Conservation (phyloP, 2,329 filamentous ascomycete genomes). For the Tolypocladium amazonense region DNA sequence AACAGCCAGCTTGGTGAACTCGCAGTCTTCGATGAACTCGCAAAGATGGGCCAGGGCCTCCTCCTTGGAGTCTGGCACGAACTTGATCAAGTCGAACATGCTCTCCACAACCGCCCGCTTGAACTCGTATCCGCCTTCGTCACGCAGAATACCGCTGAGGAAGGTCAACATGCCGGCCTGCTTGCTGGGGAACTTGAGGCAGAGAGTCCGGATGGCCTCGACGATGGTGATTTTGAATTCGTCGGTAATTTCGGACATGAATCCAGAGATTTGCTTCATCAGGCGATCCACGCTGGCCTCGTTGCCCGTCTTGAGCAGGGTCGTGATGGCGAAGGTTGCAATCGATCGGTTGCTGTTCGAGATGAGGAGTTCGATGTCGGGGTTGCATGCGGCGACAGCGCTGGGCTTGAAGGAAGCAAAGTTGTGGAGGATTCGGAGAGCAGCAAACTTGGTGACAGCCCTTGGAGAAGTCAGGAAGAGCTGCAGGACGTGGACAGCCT, state of each 20-base stretch:
- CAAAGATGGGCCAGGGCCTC: slow-evolving; percentile 87
- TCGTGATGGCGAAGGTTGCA: slow-evolving; percentile 96
- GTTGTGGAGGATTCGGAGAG: slow-evolving; percentile 90
- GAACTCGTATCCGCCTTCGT: slow-evolving; percentile 97
- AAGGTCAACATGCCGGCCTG: slow-evolving; percentile 97
- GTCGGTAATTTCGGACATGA: slow-evolving; percentile 98
- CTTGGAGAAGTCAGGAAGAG: slow-evolving; percentile 93
- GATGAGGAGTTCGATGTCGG: slow-evolving; percentile 92
- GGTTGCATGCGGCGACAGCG: slow-evolving; percentile 87
- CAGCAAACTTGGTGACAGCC: slow-evolving; percentile 93
- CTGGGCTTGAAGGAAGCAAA: slow-evolving; percentile 95
- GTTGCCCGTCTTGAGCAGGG: slow-evolving; percentile 94
- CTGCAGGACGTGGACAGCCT: slow-evolving; percentile 90
- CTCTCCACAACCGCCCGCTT: slow-evolving; percentile 96
- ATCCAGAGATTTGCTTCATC: slow-evolving; percentile 97
- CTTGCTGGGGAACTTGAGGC: slow-evolving; percentile 95
- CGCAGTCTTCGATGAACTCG: slow-evolving; percentile 98
- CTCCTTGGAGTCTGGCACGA: slow-evolving; percentile 79
- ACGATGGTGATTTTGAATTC: slow-evolving; percentile 99
- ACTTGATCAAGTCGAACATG: slow-evolving; percentile 99
- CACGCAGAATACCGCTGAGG: slow-evolving; percentile 89
- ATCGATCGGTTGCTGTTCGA: slow-evolving; percentile 96
- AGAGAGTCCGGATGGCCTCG: slow-evolving; percentile 91
- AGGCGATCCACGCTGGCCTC: slow-evolving; percentile 92
- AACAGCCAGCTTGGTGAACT: slow-evolving; percentile 96